Percentiles rank a stretch among this genome's conserved stretches.
Conservation (phyloP, 2,329 filamentous ascomycete species). For the Fusarium newnesense region DNA sequence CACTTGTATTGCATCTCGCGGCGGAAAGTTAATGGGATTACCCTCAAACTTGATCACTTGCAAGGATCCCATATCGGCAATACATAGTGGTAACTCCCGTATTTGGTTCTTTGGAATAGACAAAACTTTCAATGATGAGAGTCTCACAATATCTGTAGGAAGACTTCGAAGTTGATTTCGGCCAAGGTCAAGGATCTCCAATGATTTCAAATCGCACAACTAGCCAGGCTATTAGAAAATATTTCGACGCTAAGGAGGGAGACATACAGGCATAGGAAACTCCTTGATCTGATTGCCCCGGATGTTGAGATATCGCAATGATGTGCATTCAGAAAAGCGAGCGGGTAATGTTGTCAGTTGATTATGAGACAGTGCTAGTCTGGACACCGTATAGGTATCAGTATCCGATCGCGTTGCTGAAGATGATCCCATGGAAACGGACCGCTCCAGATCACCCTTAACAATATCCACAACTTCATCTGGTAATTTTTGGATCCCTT, state of each 20-base stretch:
- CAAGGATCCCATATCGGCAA: slow-evolving; percentile 90
- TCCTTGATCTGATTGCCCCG: slow-evolving; percentile 78
- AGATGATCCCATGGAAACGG: slow-evolving; percentile 41
- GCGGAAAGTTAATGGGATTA: slow-evolving; percentile 85
- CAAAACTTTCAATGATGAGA: slow-evolving; percentile 88
- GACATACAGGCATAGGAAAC: slow-evolving; percentile 65
- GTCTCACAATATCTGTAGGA: slow-evolving; percentile 80
- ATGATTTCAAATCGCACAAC: slow-evolving; percentile 85
- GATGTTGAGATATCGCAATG: slow-evolving; percentile 82
- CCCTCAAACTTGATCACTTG: slow-evolving; percentile 91
- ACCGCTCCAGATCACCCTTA: slow-evolving; percentile 79
- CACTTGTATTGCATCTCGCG: slow-evolving; percentile 73
- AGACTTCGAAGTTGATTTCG: slow-evolving; percentile 84
- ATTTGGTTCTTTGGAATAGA: slow-evolving; percentile 90
- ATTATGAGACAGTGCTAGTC: slow-evolving; percentile 85
- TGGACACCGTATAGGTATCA: slow-evolving; percentile 49
- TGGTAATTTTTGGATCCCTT: slow-evolving; percentile 76
- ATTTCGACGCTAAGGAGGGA: slow-evolving; percentile 14
- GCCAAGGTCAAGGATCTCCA: slow-evolving; percentile 94
- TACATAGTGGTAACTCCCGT: slow-evolving; percentile 81
- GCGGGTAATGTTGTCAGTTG: slow-evolving; percentile 74
- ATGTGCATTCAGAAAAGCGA: slow-evolving; percentile 79
- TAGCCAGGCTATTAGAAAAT: slow-evolving; percentile 52
- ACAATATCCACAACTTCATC: slow-evolving; percentile 81
- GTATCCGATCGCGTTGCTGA: slow-evolving; percentile 15